Conservation (phyloP, 306 rosid genomes). For the Cucurbita moschata region DNA sequence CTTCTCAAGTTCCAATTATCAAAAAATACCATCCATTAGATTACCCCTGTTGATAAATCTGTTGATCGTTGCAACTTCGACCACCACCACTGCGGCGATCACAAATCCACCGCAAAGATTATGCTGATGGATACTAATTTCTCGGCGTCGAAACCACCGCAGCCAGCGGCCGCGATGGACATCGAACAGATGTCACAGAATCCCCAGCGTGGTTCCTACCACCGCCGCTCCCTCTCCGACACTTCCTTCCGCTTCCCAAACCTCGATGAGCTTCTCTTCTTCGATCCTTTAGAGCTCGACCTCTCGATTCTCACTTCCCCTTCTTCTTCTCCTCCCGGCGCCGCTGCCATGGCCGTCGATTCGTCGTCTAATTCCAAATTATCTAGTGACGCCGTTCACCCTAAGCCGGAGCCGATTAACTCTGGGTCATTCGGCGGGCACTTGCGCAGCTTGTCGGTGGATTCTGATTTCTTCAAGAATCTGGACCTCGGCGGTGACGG, state of each 20-base stretch:
- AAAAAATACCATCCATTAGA: background rate
- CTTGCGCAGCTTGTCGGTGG: slow-evolving; percentile 74
- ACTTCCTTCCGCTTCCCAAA: slow-evolving; percentile 64
- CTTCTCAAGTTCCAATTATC: background rate
- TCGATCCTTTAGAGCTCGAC: slow-evolving; percentile 84
- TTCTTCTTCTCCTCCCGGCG: background rate
- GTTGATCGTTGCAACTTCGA: background rate
- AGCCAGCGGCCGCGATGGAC: slow-evolving; percentile 27
- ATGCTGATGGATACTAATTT: slow-evolving; percentile 29
- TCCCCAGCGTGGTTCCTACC: slow-evolving; percentile 53
- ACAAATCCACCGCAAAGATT: background rate
- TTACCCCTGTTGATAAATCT: background rate
- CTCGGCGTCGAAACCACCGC: slow-evolving; percentile 19
- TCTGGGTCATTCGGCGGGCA: slow-evolving; percentile 21
- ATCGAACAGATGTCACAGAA: slow-evolving; percentile 67
- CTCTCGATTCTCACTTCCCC: slow-evolving; percentile 60
- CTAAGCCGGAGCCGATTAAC: slow-evolving; percentile 15
- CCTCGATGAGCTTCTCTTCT: slow-evolving; percentile 82
- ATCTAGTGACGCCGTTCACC: slow-evolving; percentile 44
- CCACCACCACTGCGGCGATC: no score
- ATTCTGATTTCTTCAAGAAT: slow-evolving; percentile 75
- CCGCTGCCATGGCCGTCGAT: slow-evolving; percentile 27
- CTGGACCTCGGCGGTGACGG: slow-evolving; percentile 23
- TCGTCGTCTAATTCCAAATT: slow-evolving; percentile 14
- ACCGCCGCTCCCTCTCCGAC: slow-evolving; percentile 92